Evolutionary conservation across 257 asterid genomes (phyloP), one percentile per base, ranked within the genome.

Genomic region (Lycium ferocissimum): DNA sequence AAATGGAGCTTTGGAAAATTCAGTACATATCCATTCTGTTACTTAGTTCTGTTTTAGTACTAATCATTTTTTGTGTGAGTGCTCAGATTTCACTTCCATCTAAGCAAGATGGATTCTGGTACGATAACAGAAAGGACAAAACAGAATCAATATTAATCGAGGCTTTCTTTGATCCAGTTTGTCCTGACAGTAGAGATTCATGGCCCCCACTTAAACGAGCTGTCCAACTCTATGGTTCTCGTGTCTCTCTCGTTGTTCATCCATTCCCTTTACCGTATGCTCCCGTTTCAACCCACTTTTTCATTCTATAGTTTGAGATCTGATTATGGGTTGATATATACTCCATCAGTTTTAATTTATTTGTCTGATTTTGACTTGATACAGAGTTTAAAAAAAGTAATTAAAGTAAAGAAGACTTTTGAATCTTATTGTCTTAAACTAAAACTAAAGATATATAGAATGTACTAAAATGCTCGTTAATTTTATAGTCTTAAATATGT

Each of bases 81-180:
- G 88, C 88, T 57, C 94, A 91, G 87, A 80, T 73, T 57, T 7
- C 58, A 35, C 86, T 93, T 76, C 95, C 97, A 26, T 6, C 90
- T 10, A 81, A 61, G 83, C 91, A 62, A 70, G 94, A 93, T 63
- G 98, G 99, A 3, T 94, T 96, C 90, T 89, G 95, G 97, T 96
- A 86, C 91, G 85, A 83, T 22, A 73, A 80, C 12, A 81, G 84
- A 14, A 3, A 85, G 12, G 86, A 81, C 43, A 51, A 56, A 83
- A 69, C 59, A 58, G 88, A 75, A 3, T 83, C 93, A 37, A 86
- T 95, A 0, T 10, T 91, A 15, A 90, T 96, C 58, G 99, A 96
- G 90, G 98, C 98, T 3, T 96, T 96, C 71, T 82, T 95, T 3
- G 99, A 95, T 88, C 98, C 99, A 63, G 94, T 96, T 33, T 96